A percentile compares a stretch with the other conserved stretches of the same genome.
phyloP scores from a whole-genome alignment of 176 grass and related monocot genomes.

The Stipa capillata region DNA sequence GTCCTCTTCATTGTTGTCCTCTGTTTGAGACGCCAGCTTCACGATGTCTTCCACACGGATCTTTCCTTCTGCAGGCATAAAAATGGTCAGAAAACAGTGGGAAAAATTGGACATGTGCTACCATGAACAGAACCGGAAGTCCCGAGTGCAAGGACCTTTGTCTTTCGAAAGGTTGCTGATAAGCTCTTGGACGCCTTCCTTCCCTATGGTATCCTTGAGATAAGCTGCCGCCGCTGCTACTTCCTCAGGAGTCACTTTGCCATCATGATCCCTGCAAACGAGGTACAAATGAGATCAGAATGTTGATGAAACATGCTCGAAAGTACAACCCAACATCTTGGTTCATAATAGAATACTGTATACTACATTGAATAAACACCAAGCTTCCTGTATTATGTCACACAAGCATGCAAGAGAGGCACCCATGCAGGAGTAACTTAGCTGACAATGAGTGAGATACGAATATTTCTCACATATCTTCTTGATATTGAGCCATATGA shows the following conservation, averaged over 20 bases:
- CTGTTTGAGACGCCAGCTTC: constrained; percentile 57
- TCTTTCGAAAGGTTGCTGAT: constrained; percentile 87
- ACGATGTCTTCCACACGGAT: constrained; percentile 90
- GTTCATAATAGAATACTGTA: background rate
- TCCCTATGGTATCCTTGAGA: constrained; percentile 76
- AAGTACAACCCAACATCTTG: background rate
- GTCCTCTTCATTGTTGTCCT: constrained; percentile 57
- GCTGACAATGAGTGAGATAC: background rate
- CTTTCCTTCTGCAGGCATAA: constrained; percentile 57
- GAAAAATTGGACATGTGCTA: background rate
- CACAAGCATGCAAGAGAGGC: too few relatives aligned
- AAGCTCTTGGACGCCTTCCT: constrained; percentile 79
- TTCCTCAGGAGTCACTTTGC: constrained; percentile 88
- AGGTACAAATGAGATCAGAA: background rate
- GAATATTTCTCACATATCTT: background rate
- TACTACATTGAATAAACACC: background rate
- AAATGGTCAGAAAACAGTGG: constrained; percentile 4
- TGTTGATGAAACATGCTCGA: background rate
- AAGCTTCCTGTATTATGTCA: background rate
- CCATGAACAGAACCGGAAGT: background rate
- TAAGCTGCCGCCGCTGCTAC: constrained; percentile 62
- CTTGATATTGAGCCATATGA: background rate
- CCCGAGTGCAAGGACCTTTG: constrained; percentile 36
- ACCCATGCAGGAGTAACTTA: background rate
- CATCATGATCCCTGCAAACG: constrained; percentile 65